Conservation (phyloP, 2,329 filamentous ascomycete genomes). For the Penicillium sp. region DNA sequence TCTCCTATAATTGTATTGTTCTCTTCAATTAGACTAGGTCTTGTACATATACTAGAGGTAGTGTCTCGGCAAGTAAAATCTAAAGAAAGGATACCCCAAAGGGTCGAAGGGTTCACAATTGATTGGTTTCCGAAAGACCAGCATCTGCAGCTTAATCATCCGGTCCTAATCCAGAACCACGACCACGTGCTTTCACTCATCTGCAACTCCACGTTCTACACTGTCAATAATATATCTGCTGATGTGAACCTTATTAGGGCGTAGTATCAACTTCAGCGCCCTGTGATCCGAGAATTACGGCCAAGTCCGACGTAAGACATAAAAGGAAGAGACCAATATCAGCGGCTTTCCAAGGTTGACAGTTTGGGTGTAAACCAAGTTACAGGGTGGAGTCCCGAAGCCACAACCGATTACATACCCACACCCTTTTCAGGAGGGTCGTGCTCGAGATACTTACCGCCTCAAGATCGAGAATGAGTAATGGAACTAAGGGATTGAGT, state of each 20-base stretch:
- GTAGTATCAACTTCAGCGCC: neutral
- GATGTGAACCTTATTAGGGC: neutral
- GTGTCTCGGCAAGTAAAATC: neutral
- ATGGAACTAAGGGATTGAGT: neutral
- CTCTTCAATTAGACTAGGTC: neutral
- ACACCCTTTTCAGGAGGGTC: slow-evolving; percentile 1
- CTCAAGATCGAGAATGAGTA: neutral
- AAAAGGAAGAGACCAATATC: neutral
- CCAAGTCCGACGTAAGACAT: neutral
- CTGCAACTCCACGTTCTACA: neutral
- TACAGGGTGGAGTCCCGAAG: slow-evolving; percentile 17
- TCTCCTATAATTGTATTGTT: neutral
- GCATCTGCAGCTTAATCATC: neutral
- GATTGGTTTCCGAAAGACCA: neutral
- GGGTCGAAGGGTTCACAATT: neutral
- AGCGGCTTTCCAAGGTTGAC: neutral
- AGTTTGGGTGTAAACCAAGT: slow-evolving; percentile 13
- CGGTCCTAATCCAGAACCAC: neutral
- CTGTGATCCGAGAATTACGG: too few species aligned
- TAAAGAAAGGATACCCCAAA: neutral
- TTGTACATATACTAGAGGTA: neutral
- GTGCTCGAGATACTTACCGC: neutral
- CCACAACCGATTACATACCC: slow-evolving; percentile 17
- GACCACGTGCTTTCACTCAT: neutral
- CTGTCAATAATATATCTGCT: neutral